Base-by-base conservation (phyloP, 1,139 yeast species). In the Protomyces macrosporus region DNA sequence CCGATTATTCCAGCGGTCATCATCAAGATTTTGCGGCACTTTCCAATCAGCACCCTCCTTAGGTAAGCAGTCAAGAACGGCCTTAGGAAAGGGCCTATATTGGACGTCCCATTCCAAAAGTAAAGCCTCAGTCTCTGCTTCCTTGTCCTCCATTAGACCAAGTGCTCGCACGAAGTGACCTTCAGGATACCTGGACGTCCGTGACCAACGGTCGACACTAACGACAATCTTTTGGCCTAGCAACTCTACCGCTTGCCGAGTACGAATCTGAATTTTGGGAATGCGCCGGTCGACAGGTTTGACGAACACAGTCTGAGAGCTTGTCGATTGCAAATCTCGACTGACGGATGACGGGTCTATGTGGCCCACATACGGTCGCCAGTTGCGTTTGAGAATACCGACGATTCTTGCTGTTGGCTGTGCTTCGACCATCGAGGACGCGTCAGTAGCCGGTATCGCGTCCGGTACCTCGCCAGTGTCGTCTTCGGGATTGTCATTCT, bases 301-400 rank as follows among this genome's bases (percentile, higher is more conserved):
- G 6, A 93, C 96, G 73, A 93, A 87, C 65, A 95, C 93, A 55
- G 84, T 84, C 72, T 86, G 86, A 23, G 89, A 82, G 4, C 95
- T 82, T 1, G 73, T 69, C 6, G 71, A 62, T 12, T 62, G 64
- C 30, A 53, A 35, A 34, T 71, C 68, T 2, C 72, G 66, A 10
- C 70, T 67, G 0, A 88, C 87, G 3, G 96, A 86, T 42, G 86
- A 82, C 53, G 95, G 88, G 4, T 95, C 88, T 68, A 95, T 82
- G 74, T 91, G 98, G 16, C 98, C 98, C 58, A 93, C 98, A 72
- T 91, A 95, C 70, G 87, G 86, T 74, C 98, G 83, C 98, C 98
- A 95, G 66, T 95, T 89, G 74, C 99, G 84, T 76, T 90, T 87
- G 59, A 86, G 79, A 40, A 95, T 82, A 45, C 96, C 96, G 33